A percentile compares a stretch with the other conserved stretches of the same genome.
Conservation (phyloP, 2,329 filamentous ascomycete genomes). For the Colletotrichum spaethianum region DNA sequence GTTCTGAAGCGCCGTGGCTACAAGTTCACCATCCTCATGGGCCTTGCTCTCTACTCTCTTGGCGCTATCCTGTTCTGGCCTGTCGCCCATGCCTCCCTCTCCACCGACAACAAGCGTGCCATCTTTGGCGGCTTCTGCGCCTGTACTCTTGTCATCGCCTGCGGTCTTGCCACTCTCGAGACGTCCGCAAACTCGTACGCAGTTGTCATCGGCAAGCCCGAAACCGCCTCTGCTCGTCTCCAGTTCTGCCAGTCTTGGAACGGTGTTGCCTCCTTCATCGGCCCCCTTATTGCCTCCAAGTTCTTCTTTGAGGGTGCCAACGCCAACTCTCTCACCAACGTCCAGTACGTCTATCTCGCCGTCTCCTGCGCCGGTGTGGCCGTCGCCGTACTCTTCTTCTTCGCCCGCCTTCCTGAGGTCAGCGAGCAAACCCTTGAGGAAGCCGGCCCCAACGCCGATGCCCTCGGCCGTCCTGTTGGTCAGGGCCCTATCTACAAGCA, state of each 20-base stretch:
- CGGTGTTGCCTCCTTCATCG: slow-evolving; percentile 69
- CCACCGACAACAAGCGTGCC: slow-evolving; percentile 45
- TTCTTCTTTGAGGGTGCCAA: slow-evolving; percentile 76
- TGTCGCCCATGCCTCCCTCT: slow-evolving; percentile 65
- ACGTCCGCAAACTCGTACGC: slow-evolving; percentile 81
- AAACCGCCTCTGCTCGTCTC: slow-evolving; percentile 67
- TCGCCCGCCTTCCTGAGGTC: slow-evolving; percentile 79
- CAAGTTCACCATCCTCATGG: slow-evolving; percentile 61
- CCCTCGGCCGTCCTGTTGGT: not conserved
- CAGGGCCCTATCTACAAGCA: slow-evolving; percentile 78
- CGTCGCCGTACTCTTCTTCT: slow-evolving; percentile 76
- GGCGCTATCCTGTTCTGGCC: slow-evolving; percentile 69
- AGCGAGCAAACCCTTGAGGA: slow-evolving; percentile 62
- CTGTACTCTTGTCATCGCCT: slow-evolving; percentile 80
- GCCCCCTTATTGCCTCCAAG: slow-evolving; percentile 79
- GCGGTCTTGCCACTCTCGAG: slow-evolving; percentile 81
- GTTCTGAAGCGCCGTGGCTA: slow-evolving; percentile 59
- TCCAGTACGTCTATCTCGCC: slow-evolving; percentile 83
- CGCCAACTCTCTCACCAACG: slow-evolving; percentile 71
- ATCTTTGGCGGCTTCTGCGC: slow-evolving; percentile 83
- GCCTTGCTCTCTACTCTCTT: slow-evolving; percentile 75
- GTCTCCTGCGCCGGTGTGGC: slow-evolving; percentile 80
- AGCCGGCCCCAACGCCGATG: slow-evolving; percentile 46
- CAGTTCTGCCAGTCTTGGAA: slow-evolving; percentile 69
- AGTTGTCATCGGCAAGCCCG: slow-evolving; percentile 64